Percentiles rank a stretch among this genome's conserved stretches.
Conservation (phyloP, 495 filamentous ascomycete species). For the Aspergillus kassunensis region DNA sequence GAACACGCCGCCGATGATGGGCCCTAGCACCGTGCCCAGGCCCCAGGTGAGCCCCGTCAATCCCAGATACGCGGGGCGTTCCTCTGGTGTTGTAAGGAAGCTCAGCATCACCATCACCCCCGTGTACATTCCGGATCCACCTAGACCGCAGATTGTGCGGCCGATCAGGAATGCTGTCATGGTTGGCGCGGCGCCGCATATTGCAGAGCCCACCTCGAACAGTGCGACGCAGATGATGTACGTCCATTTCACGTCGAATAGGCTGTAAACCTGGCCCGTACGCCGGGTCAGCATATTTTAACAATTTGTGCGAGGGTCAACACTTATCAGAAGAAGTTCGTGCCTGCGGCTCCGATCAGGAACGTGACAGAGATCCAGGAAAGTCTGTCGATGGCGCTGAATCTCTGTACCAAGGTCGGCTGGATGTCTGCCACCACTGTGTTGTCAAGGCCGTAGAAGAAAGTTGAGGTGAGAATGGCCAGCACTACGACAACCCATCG, state of each 20-base stretch:
- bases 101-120: constrained; percentile 33
- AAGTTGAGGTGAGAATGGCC: constrained; percentile 44
- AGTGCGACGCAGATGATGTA: constrained; percentile 46
- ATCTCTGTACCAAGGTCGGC: constrained; percentile 44
- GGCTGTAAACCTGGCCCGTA: constrained; percentile 40
- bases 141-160: constrained; percentile 39
- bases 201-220: constrained; percentile 45
- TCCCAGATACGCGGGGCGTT: neutral
- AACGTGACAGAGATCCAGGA: constrained; percentile 56
- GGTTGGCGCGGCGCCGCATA: constrained; percentile 54
- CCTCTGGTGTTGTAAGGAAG: constrained; percentile 21
- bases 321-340: constrained; percentile 34
- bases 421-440: constrained; percentile 61
- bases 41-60: no score
- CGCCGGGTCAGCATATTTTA: neutral
- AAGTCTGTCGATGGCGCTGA: constrained; percentile 50
- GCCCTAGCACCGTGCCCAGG: no score
- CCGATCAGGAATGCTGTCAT: constrained; percentile 53
- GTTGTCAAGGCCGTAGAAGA: constrained; percentile 56
- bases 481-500: constrained; percentile 42
- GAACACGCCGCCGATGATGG: no score
- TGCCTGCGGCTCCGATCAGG: constrained; percentile 43
- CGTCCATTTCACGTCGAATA: constrained; percentile 52
- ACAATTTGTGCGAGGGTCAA: neutral
- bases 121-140: constrained; percentile 33